Evolutionary conservation across 306 rosid genomes (phyloP), one percentile per base, ranked within the genome.

Genomic region (Vigna hirtella): DNA sequence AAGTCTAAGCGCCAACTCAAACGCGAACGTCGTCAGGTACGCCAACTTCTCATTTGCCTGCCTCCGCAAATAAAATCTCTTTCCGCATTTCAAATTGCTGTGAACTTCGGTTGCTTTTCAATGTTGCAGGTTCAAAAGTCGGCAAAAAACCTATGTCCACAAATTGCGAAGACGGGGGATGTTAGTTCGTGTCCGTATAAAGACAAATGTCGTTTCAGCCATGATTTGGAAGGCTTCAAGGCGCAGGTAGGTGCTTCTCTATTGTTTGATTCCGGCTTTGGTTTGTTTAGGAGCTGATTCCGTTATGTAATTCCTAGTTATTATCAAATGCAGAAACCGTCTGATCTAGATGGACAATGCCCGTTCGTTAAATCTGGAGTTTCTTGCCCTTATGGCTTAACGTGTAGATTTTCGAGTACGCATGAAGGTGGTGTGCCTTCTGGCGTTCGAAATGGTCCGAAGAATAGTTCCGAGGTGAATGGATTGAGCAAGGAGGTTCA

Each of bases 1-100:
- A 92, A 92, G 81, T 94, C 98, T 43, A 94, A 90, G 71, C 98
- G 98, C 77, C 98, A 94, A 56, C 90, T 90, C 85, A 94, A 94
- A 86, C 97, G 98, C 17, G 98, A 92, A 70, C 97, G 98, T 78
- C 95, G 83, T 22, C 87, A 92, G 96, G 98, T 59, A 59, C 40
- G 4, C 66, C 4, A 28, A 59, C 17, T 15, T 36, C 64, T 51
- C 3, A n/a, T 51, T 24, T 43, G 30, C 17, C 49, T 62, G 13
- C 53, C 2, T 28, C 5, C 15, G 9, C 77, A 38, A 66, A 2
- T 62, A 47, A 45, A 32, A 7, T 62, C 68, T 34, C 7, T 16
- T 62, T 62, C 53, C 8, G 32, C 48, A 52, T 49, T 68, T 20
- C 47, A 45, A 36, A 45, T 22, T 28, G 7, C 12, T 0, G 15